These are phyloP conservation scores for Saccharomyces hybrid DNA, from an alignment of 1,139 yeast genomes.

Conservation along the genomic window DNA sequence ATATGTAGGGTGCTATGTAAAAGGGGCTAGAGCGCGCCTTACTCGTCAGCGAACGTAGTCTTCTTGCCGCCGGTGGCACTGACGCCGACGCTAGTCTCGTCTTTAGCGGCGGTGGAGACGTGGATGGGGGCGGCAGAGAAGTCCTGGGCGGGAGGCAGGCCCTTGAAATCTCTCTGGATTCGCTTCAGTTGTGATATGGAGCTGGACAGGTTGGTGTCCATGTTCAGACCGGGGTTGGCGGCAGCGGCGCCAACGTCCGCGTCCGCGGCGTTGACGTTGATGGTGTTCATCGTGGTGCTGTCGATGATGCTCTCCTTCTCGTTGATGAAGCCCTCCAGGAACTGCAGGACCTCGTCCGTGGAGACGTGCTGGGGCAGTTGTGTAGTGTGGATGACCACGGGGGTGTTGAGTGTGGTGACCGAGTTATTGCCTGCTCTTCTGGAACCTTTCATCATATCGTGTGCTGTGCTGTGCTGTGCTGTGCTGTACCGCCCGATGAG, in stretches of 20 bases:
- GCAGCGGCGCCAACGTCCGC: constrained; percentile 4
- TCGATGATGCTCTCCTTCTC: constrained; percentile 23
- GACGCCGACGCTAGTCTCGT: neutral
- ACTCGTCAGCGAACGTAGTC: neutral
- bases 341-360: constrained; percentile 38
- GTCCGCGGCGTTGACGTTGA: constrained; percentile 5
- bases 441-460: constrained; percentile 32
- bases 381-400: constrained; percentile 39
- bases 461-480: neutral
- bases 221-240: constrained; percentile 7
- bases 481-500: neutral
- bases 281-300: constrained; percentile 11
- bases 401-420: constrained; percentile 43
- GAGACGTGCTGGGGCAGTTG: constrained; percentile 29
- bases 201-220: constrained; percentile 30
- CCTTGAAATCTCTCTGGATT: constrained; percentile 63
- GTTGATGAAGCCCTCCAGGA: constrained; percentile 40
- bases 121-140: constrained; percentile 23
- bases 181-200: constrained; percentile 55
- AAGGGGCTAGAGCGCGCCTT: neutral
- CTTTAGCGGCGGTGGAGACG: neutral
- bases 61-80: constrained; percentile 1
- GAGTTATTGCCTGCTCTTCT: constrained; percentile 34
- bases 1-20: neutral
- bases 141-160: constrained; percentile 52